phyloP scores from a whole-genome alignment of 2,329 filamentous ascomycete species.

The Ceratocystis eucalypticola region DNA sequence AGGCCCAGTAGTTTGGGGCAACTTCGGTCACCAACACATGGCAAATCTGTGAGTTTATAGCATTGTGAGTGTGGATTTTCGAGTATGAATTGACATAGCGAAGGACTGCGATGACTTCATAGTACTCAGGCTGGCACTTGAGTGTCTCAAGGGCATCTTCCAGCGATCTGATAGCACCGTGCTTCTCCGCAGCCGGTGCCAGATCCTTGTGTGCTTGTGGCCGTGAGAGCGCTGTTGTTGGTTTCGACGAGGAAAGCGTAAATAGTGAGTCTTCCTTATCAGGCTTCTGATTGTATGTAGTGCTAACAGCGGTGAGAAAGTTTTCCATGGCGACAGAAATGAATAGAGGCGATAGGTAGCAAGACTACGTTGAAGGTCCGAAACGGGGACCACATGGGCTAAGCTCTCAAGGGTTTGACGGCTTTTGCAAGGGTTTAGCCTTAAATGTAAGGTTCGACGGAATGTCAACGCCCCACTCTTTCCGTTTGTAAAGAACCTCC shows the following conservation, averaged over 20 bases:
- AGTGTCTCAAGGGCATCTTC: slow-evolving; percentile 47
- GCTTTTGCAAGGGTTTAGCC: not conserved
- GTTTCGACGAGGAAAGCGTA: slow-evolving; percentile 20
- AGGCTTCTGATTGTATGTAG: slow-evolving; percentile 32
- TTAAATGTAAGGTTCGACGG: not conserved
- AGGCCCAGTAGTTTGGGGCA: slow-evolving; percentile 68
- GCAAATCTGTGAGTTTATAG: slow-evolving; percentile 43
- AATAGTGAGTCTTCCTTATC: slow-evolving; percentile 28
- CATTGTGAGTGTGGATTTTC: not conserved
- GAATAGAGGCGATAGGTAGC: not conserved
- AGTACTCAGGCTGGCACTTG: slow-evolving; percentile 48
- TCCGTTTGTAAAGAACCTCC: not conserved
- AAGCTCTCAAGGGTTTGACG: not conserved
- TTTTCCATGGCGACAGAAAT: slow-evolving; percentile 37
- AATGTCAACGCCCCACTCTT: not conserved
- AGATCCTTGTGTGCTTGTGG: not conserved
- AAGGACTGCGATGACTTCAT: slow-evolving; percentile 40
- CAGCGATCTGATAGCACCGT: slow-evolving; percentile 22
- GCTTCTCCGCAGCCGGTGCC: not conserved
- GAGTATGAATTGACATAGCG: slow-evolving; percentile 32
- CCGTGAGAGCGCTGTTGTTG: not conserved
- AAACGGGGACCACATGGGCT: not conserved
- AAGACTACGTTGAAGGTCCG: not conserved
- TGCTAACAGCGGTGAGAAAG: slow-evolving; percentile 41
- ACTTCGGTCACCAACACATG: slow-evolving; percentile 61